Evolutionary conservation across 495 filamentous ascomycete species (phyloP).

Genomic region (Corynascus novoguineensis): DNA sequence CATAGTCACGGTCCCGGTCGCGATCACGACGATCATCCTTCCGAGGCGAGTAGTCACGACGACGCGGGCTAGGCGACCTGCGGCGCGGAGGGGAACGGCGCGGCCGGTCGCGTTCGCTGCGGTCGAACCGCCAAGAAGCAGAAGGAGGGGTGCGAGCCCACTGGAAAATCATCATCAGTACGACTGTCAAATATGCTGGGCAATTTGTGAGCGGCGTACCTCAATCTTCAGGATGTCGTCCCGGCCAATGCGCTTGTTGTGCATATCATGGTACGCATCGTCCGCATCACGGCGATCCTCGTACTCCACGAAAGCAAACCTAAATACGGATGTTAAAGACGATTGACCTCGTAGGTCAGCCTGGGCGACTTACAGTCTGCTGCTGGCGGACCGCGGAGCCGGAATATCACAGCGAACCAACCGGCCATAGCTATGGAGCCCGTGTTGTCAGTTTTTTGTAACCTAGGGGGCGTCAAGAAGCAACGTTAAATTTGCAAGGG

Average conservation of each 20-base stretch:
- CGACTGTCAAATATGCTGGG: neutral
- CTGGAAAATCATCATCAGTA: conserved; percentile 42
- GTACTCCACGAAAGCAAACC: conserved; percentile 99
- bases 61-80: conserved; percentile 77
- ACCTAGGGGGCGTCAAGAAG: conserved; percentile 14
- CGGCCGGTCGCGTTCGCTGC: conserved; percentile 41
- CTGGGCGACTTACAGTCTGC: conserved; percentile 73
- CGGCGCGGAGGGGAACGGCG: conserved; percentile 59
- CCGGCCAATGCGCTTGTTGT: conserved; percentile 95
- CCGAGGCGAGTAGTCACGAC: conserved; percentile 81
- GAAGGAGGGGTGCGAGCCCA: conserved; percentile 98
- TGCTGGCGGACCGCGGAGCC: conserved; percentile 84
- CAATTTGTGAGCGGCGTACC: conserved; percentile 47
- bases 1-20: conserved; percentile 64
- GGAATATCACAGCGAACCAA: conserved; percentile 99
- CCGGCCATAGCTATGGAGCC: conserved; percentile 76
- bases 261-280: conserved; percentile 99
- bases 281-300: conserved; percentile 98
- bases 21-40: conserved; percentile 86
- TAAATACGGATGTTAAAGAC: conserved; percentile 31
- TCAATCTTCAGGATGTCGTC: conserved; percentile 98
- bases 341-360: neutral
- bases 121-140: conserved; percentile 97
- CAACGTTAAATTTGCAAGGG: conserved; percentile 19
- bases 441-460: conserved; percentile 38